Evolutionary conservation across 31 red algal species (phyloP), one percentile per base, ranked within the genome.

Genomic region (Bonnemaisonia californica): DNA sequence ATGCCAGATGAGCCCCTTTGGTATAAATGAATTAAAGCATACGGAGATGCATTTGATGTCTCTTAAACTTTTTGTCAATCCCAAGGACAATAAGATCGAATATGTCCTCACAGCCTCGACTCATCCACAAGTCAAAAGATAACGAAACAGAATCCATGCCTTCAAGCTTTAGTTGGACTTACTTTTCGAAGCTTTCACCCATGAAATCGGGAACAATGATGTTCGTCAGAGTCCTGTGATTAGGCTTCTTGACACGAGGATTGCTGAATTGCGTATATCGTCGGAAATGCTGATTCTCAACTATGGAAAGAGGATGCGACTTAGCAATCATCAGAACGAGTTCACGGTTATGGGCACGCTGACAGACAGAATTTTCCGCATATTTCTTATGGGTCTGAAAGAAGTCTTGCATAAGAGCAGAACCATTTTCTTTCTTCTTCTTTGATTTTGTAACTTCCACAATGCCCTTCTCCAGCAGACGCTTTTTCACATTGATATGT

Each of bases 91-190:
- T 61, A 23, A 61, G 26, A 61, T 61, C 31, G 3, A 29, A 61
- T 23, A 61, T 61, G 31, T 61, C 12, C 31, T 61, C 57, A 29
- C 57, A 61, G 26, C 57, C 57, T 29, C 57, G n/a, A 61, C 57
- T 61, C 57, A 61, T 61, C 57, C 57, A 61, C 57, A 61, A 61
- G 31, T 61, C 57, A 29, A 61, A 61, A 29, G 57, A 61, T 23
- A 61, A 29, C 26, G 26, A 29, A 23, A 61, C 57, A 61, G 57
- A 61, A 61, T 29, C 26, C 26, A 61, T 23, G 31, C 31, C 31
- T 29, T 23, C 26, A 29, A 61, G 31, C 26, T 29, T 23, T 61
- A 3, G 57, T 29, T 61, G 26, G 31, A 61, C 57, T 61, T 29
- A 29, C 57, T 61, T 29, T 29, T 61, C 57, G 31, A 29, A 29